These are phyloP conservation scores for Talaromyces trachyspermus DNA, from an alignment of 495 filamentous ascomycete genomes.

Conservation along the genomic window DNA sequence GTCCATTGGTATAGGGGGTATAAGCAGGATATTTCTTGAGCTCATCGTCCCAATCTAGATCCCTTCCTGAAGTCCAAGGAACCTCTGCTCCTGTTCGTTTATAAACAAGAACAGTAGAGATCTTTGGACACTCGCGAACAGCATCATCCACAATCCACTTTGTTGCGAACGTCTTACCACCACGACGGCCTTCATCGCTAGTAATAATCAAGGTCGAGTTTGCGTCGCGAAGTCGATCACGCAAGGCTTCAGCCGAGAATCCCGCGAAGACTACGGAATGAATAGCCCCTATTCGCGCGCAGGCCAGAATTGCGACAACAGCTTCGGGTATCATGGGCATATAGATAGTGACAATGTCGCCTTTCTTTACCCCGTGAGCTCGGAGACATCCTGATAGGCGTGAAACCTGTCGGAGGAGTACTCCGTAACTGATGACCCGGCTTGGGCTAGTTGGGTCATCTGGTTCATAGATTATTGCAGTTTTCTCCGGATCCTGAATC, in stretches of 20 bases:
- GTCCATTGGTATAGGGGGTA: slow-evolving; percentile 78
- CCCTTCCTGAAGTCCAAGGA: slow-evolving; percentile 80
- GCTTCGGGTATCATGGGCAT: slow-evolving; percentile 87
- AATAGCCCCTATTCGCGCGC: slow-evolving; percentile 66
- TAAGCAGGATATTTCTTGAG: slow-evolving; percentile 90
- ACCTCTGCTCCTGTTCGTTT: slow-evolving; percentile 94
- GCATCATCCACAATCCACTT: slow-evolving; percentile 90
- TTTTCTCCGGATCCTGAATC: slow-evolving; percentile 49
- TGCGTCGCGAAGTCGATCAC: slow-evolving; percentile 68
- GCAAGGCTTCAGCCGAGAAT: slow-evolving; percentile 62
- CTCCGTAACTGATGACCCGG: slow-evolving; percentile 53
- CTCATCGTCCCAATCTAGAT: slow-evolving; percentile 98
- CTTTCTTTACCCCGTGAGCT: slow-evolving; percentile 68
- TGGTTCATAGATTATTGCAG: slow-evolving; percentile 69
- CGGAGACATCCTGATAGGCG: slow-evolving; percentile 61
- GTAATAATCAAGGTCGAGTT: slow-evolving; percentile 62
- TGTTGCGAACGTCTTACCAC: slow-evolving; percentile 55
- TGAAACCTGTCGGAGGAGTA: slow-evolving; percentile 64
- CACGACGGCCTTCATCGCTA: slow-evolving; percentile 44
- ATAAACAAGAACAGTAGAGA: slow-evolving; percentile 78
- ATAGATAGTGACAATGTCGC: slow-evolving; percentile 73
- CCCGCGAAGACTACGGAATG: slow-evolving; percentile 87
- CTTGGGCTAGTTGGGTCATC: slow-evolving; percentile 57
- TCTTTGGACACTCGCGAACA: slow-evolving; percentile 91
- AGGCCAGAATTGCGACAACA: slow-evolving; percentile 64